Evolutionary conservation across 129 eudicot genomes (phyloP), one percentile per base, ranked within the genome.

Genomic region (Helichrysum umbraculigerum): DNA sequence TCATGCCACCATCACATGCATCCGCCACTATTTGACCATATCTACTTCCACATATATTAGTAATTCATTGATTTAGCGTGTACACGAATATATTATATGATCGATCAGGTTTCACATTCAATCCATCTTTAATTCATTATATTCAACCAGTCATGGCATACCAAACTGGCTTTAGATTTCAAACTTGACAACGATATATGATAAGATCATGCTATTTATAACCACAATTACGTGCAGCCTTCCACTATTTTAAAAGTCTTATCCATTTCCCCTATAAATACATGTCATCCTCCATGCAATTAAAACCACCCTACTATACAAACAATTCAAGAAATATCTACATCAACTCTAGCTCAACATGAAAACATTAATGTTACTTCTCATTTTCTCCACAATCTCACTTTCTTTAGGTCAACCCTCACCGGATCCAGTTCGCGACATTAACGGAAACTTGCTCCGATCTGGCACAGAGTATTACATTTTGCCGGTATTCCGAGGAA

Each of bases 401-500:
- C 17, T 75, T 52, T 80, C 54, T 60, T 33, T 79, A 64, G 77
- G 79, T 47, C 78, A 72, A 47, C 61, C 65, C 37, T 79, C 87
- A 3, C 83, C 86, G 0, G 81, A 66, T 5, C 79, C 83, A 1
- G 86, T 90, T 29, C 88, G 81, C 12, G 96, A 90, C 85, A 32
- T 54, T n/a, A 68, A 79, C 22, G 91, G 91, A 16, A 70, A 83
- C 51, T 25, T 70, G 21, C 58, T 90, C 76, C 81, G 75, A 0
- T 66, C 88, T 0, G 86, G 87, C 10, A 59, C 72, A 16, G 21
- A 76, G 0, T 90, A 88, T 89, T 76, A 75, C 81, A 86, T 90
- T 63, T 72, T 86, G 67, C 96, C 93, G 0, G 93, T 72, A 0
- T 2, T 82, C 63, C 88, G 88, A 5, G 96, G 96, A 65, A 66